Evolutionary conservation across 1,139 yeast genomes (phyloP), one percentile per base, ranked within the genome.

Genomic region (Saccharomyces pastorianus): DNA sequence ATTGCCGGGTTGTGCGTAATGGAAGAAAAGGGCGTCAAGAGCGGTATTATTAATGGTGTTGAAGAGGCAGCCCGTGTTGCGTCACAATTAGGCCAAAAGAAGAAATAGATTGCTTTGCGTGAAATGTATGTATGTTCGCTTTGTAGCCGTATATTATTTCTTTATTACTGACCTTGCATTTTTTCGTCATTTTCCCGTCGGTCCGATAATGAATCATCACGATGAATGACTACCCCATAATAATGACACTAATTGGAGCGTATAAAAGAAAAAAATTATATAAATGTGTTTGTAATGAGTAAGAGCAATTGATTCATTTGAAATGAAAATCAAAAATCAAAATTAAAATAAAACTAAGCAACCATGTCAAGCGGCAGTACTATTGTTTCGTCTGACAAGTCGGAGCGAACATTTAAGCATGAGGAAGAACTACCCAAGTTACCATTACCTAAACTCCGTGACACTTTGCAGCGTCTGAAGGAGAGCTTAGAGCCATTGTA

Each of bases 1-100:
- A 93, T 95, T 68, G 96, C 96, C 4, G 99, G 99, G 0, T 76
- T 95, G 58, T 79, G 91, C 71, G 88, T 83, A 63, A 82, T 95
- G 85, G 99, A 93, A 73, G 96, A 90, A 63, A 83, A 83, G 52
- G 95, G 91, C 48, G 88, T 93, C 50, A 84, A 96, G 73, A 81
- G 90, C 51, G 90, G 90, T 25, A 85, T 93, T 64, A 83, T 96
- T 50, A 79, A 90, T 63, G 96, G 96, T 49, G 86, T 93, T 27
- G 93, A 88, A 68, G 96, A 90, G 67, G 93, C 97, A 44, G 88
- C 97, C 20, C 79, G 79, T 56, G 86, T 91, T 55, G 95, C 97
- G 32, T 80, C 89, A 46, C 80, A 83, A 17, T 77, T 90, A 61
- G 90, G 95, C 31, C 86, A 84, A 72, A 84, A 85, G 69, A 76